Conservation (phyloP, 805 yeast genomes). For the Wickerhamiella slavikovae region DNA sequence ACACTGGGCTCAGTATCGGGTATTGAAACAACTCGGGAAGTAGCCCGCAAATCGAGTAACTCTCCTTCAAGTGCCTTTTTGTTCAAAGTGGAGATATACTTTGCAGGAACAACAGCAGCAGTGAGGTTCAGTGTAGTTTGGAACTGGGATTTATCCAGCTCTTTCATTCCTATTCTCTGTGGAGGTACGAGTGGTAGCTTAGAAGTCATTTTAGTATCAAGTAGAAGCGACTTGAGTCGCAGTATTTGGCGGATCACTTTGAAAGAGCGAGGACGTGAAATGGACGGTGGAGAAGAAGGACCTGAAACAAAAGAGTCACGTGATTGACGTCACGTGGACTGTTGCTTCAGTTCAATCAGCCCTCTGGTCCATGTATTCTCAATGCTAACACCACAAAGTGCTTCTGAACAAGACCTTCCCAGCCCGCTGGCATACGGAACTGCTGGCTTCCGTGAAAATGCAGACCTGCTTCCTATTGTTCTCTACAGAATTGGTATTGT, state of each 20-base stretch:
- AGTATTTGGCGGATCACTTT: not conserved
- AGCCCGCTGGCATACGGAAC: constrained; percentile 56
- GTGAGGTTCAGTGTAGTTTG: constrained; percentile 33
- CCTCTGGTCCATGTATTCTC: too few species aligned
- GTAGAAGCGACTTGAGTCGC: not conserved
- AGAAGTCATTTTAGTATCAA: not conserved
- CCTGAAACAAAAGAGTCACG: too few species aligned
- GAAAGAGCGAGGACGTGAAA: too few species aligned
- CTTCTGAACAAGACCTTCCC: too few species aligned
- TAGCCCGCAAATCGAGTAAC: constrained; percentile 46
- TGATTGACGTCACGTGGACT: too few species aligned
- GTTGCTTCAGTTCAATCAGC: too few species aligned
- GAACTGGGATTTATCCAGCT: constrained; percentile 49
- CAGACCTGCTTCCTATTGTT: constrained; percentile 51
- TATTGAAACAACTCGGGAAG: constrained; percentile 49
- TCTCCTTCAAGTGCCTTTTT: constrained; percentile 31
- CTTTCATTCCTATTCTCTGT: constrained; percentile 38
- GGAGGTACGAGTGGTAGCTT: constrained; percentile 30
- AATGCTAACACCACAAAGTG: too few species aligned
- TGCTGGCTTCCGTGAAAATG: constrained; percentile 81
- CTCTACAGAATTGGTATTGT: constrained; percentile 66
- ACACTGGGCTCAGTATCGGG: constrained; percentile 13
- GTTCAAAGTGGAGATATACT: constrained; percentile 36
- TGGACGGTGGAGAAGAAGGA: too few species aligned
- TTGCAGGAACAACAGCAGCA: constrained; percentile 49